These are phyloP conservation scores for Alternaria dauci DNA, from an alignment of 2,329 filamentous ascomycete species.

Conservation along the genomic window DNA sequence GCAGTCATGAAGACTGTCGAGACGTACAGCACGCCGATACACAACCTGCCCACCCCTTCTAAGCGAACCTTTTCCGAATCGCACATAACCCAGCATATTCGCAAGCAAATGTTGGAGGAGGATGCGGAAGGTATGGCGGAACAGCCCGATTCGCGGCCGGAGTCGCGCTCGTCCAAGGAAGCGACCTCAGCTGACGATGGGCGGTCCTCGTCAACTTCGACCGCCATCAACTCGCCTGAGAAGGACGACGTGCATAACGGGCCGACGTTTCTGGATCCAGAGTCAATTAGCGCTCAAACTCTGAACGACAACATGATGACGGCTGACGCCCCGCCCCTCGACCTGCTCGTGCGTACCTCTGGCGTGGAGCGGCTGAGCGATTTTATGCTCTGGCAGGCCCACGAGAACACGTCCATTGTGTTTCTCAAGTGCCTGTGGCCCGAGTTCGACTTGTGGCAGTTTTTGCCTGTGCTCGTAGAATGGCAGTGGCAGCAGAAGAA, in stretches of 20 bases:
- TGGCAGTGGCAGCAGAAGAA: slow-evolving; percentile 74
- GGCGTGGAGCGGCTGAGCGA: slow-evolving; percentile 93
- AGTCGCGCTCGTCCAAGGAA: slow-evolving; percentile 49
- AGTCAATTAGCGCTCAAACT: slow-evolving; percentile 84
- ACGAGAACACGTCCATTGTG: slow-evolving; percentile 89
- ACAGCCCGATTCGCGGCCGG: slow-evolving; percentile 38
- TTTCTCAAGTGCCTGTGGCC: slow-evolving; percentile 95
- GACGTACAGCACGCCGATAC: slow-evolving; percentile 79
- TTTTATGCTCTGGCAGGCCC: slow-evolving; percentile 99
- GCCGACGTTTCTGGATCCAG: slow-evolving; percentile 71
- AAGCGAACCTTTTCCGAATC: slow-evolving; percentile 83
- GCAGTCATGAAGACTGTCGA: slow-evolving; percentile 87
- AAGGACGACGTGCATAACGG: slow-evolving; percentile 36
- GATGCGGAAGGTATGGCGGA: slow-evolving; percentile 46
- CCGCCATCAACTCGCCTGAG: slow-evolving; percentile 47
- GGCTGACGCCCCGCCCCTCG: slow-evolving; percentile 81
- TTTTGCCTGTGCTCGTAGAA: slow-evolving; percentile 89
- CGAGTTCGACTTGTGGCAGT: slow-evolving; percentile 92
- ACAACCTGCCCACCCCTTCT: slow-evolving; percentile 60
- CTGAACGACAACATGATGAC: slow-evolving; percentile 90
- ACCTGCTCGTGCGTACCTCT: slow-evolving; percentile 90
- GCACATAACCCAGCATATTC: slow-evolving; percentile 85
- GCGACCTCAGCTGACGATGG: slow-evolving; percentile 39
- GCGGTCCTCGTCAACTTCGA: slow-evolving; percentile 50
- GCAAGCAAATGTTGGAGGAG: slow-evolving; percentile 58